Percentiles rank a stretch among this genome's conserved stretches.
Conservation (phyloP, 2,329 filamentous ascomycete genomes). For the Balansia obtecta region DNA sequence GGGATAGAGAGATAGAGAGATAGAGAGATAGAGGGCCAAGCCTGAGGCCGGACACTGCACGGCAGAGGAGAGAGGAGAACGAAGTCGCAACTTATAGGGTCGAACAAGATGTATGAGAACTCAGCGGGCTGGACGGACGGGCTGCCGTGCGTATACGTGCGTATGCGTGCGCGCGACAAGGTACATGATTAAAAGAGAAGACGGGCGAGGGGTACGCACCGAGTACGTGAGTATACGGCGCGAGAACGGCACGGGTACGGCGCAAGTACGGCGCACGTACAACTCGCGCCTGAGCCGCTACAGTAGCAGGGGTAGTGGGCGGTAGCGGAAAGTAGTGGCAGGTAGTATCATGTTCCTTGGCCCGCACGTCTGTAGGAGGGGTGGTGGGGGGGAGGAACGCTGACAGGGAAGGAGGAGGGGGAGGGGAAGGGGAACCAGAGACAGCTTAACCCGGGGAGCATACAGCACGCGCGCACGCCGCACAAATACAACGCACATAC, state of each 20-base stretch:
- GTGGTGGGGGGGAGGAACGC: not conserved
- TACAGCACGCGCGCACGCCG: too few relatives aligned
- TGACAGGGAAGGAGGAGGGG: not conserved
- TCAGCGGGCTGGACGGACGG: conserved; percentile 1
- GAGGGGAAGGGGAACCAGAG: not conserved
- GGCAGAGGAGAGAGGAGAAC: conserved; percentile 4
- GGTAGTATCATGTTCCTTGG: not conserved
- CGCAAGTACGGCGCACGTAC: not conserved
- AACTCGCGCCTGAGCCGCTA: too few relatives aligned
- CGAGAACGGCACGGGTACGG: not conserved
- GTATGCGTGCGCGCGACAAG: too few relatives aligned
- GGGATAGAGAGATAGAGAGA: too few relatives aligned
- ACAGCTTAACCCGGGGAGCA: not conserved
- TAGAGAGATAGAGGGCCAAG: too few relatives aligned
- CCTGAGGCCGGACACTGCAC: too few relatives aligned
- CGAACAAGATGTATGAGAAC: conserved; percentile 6
- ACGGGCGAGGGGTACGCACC: too few relatives aligned
- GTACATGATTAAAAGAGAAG: too few relatives aligned
- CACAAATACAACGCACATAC: too few relatives aligned
- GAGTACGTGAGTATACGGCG: not conserved
- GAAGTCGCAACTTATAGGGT: conserved; percentile 4
- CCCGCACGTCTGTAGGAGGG: not conserved
- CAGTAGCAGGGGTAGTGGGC: too few relatives aligned
- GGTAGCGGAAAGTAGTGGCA: not conserved
- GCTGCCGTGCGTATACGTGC: not conserved